Base-by-base conservation (phyloP, 129 eudicot genomes). In the Logfia minima region DNA sequence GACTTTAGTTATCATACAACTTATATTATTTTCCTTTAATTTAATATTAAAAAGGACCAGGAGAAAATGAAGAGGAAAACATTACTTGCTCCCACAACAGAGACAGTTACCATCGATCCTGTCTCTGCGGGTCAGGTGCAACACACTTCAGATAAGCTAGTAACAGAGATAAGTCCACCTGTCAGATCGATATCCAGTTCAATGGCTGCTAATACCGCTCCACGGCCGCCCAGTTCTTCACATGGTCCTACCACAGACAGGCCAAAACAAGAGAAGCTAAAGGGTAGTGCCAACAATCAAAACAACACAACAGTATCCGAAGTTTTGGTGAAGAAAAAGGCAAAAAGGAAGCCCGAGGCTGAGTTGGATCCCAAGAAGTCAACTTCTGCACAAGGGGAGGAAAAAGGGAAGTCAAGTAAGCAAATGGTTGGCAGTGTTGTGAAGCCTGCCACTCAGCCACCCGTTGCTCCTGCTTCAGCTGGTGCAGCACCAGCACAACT, bases 211-310 rank as follows among this genome's bases (percentile, higher is more conserved):
- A 71, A 66, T 75, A 26, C 84, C 16, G 37, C 74, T 45, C 51
- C 74, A 41, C 72, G 34, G 53, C 19, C 78, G 55, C 55, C 55
- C 55, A 11, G 55, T 70, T 64, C 52, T 56, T 73, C 24, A 59
- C 64, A 59, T 35, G 55, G 55, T 48, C 18, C 84, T 9, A 62
- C 66, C 13, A 32, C 79, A 18, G 88, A 88, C 39, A 83, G 70
- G 29, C 87, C 77, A 45, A 93, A 93, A 80, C 96, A 87, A 71
- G 98, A 93, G 53, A 93, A 84, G 59, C 76, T 66, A 4, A 90
- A 87, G 81, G 90, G 75, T 17, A 75, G 58, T 80, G 55, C 82
- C 16, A 82, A 71, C 85, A 86, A 66, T 74, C 60, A 79, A 48
- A 72, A 43, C 48, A 79, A 75, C 72, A 51, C 72, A 39, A 71